Evolutionary conservation across 768 basidiomycete species (phyloP).

Genomic region (Coprinopsis strossmayeri): DNA sequence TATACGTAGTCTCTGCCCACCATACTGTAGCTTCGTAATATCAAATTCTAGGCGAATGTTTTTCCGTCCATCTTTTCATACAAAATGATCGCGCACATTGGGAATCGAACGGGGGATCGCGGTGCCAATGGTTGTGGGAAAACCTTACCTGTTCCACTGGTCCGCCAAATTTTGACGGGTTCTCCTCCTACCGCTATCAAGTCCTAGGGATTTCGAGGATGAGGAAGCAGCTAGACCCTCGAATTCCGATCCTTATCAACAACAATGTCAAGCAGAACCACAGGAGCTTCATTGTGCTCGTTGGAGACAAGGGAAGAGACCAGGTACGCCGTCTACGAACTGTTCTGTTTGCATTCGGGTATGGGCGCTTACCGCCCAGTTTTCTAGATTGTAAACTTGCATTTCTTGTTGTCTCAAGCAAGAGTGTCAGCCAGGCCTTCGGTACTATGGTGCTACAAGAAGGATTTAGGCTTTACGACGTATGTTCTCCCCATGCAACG

Average conservation of each 20-base stretch:
- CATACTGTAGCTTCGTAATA: too few species aligned
- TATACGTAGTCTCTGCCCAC: too few species aligned
- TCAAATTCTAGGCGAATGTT: too few species aligned
- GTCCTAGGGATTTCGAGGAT: too few species aligned
- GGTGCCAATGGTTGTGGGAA: too few species aligned
- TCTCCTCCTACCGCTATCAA: too few species aligned
- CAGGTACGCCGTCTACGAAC: slow-evolving; percentile 48
- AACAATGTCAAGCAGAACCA: slow-evolving; percentile 94
- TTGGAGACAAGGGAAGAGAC: slow-evolving; percentile 90
- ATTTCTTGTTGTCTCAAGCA: slow-evolving; percentile 90
- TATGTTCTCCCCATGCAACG: slow-evolving; percentile 26
- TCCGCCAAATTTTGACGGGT: too few species aligned
- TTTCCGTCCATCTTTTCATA: too few species aligned
- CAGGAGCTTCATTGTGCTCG: slow-evolving; percentile 91
- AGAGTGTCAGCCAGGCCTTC: slow-evolving; percentile 84
- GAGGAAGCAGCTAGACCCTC: slow-evolving; percentile 87
- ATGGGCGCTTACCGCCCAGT: slow-evolving; percentile 1
- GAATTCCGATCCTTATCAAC: slow-evolving; percentile 86
- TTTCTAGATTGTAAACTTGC: slow-evolving; percentile 93
- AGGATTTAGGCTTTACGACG: slow-evolving; percentile 95
- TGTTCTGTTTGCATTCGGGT: background rate
- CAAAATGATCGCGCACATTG: too few species aligned
- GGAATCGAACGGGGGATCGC: too few species aligned
- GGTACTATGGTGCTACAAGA: slow-evolving; percentile 99
- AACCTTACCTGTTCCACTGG: too few species aligned